Evolutionary conservation across 768 basidiomycete species (phyloP).

Genomic region (Suillus decipiens): DNA sequence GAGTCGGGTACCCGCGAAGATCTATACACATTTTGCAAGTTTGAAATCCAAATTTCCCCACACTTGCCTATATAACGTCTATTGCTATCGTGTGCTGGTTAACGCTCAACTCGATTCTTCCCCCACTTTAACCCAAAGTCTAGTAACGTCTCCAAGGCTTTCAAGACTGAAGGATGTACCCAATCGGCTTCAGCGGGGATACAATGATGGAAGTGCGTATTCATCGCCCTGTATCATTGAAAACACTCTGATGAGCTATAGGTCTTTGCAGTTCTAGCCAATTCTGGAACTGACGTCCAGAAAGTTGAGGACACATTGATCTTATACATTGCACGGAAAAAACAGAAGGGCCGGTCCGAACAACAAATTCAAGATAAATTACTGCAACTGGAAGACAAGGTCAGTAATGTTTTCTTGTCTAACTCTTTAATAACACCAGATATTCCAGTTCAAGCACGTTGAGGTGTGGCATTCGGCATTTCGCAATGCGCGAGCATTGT

Average conservation of each 20-base stretch:
- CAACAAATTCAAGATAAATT: slow-evolving; percentile 2
- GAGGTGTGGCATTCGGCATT: not conserved
- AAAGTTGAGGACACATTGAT: not conserved
- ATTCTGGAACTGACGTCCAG: not conserved
- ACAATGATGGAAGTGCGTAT: slow-evolving; percentile 1
- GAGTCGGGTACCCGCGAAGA: not conserved
- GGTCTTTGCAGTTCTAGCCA: not conserved
- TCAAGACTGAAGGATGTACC: not conserved
- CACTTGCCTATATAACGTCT: not conserved
- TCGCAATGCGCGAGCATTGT: not conserved
- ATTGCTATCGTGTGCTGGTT: not conserved
- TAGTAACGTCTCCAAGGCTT: not conserved
- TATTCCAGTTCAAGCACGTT: not conserved
- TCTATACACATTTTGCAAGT: not conserved
- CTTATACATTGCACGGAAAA: slow-evolving; percentile 1
- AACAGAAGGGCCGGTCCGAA: slow-evolving; percentile 3
- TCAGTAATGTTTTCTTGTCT: not conserved
- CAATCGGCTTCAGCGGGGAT: not conserved
- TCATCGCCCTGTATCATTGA: not conserved
- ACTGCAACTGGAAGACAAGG: not conserved
- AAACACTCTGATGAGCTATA: not conserved
- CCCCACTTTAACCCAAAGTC: not conserved
- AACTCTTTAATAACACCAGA: not conserved
- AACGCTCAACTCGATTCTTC: not conserved
- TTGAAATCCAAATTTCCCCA: not conserved